These are phyloP conservation scores for Symbiodinium pilosum DNA, from an alignment of 73 alveolate species.

Conservation along the genomic window DNA sequence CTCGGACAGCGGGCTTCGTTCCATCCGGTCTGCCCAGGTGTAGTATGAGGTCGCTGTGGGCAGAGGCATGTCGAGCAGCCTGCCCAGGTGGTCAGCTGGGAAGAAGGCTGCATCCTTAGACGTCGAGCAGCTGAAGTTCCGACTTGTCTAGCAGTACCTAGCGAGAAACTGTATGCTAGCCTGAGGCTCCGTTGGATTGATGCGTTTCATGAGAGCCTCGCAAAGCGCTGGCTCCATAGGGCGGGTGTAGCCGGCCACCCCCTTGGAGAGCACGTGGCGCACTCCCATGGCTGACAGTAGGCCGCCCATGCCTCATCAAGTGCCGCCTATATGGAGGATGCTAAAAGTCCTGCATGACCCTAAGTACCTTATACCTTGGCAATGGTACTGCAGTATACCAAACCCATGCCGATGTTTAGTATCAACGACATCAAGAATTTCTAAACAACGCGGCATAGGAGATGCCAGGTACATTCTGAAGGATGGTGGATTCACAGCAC, in stretches of 20 bases:
- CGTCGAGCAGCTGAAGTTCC: background rate
- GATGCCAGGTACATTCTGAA: too few relatives aligned
- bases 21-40: conserved; percentile 35
- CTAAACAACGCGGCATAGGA: too few relatives aligned
- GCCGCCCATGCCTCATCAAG: conserved; percentile 80
- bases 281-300: conserved; percentile 59
- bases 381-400: too few relatives aligned
- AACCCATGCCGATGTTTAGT: too few relatives aligned
- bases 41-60: conserved; percentile 23
- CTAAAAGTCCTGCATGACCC: too few relatives aligned
- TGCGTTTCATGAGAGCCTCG: conserved; percentile 69
- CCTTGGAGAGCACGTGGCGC: conserved; percentile 42
- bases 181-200: conserved; percentile 33
- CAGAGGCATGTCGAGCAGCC: conserved; percentile 56
- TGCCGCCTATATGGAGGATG: too few relatives aligned
- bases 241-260: conserved; percentile 75
- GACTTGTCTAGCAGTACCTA: background rate
- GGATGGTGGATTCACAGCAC: too few relatives aligned
- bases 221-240: conserved; percentile 77
- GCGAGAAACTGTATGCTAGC: background rate
- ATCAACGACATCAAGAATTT: too few relatives aligned
- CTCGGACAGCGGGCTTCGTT: background rate
- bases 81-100: conserved; percentile 53
- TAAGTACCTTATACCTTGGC: too few relatives aligned
- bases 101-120: conserved; percentile 83